These are phyloP conservation scores for Podospora conica DNA, from an alignment of 495 filamentous ascomycete genomes.

Conservation along the genomic window DNA sequence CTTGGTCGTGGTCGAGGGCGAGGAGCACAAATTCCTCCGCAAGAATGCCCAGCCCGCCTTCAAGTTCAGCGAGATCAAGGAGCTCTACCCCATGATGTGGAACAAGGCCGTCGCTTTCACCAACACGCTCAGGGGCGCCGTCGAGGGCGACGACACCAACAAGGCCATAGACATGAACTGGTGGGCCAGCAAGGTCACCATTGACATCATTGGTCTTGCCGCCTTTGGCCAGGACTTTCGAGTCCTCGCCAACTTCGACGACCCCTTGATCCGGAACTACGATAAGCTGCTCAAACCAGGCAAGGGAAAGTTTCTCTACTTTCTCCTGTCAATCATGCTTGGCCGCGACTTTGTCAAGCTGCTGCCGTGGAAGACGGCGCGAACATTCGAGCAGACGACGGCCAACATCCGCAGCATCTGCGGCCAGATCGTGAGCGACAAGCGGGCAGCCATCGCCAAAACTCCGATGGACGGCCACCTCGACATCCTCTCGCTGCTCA, in stretches of 20 bases:
- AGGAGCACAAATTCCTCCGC: slow-evolving; percentile 74
- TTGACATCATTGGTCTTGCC: slow-evolving; percentile 80
- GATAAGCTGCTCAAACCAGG: slow-evolving; percentile 45
- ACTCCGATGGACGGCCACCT: slow-evolving; percentile 43
- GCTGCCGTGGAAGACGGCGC: slow-evolving; percentile 60
- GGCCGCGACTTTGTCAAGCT: slow-evolving; percentile 41
- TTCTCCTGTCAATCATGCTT: slow-evolving; percentile 39
- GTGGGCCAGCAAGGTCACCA: slow-evolving; percentile 66
- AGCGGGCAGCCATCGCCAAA: slow-evolving; percentile 52
- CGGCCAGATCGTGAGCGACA: slow-evolving; percentile 56
- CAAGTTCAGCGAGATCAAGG: slow-evolving; percentile 75
- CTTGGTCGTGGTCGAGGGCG: slow-evolving; percentile 72
- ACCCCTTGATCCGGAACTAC: slow-evolving; percentile 61
- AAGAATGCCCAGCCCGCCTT: slow-evolving; percentile 80
- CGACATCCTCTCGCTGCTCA: slow-evolving; percentile 75
- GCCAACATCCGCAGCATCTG: slow-evolving; percentile 55
- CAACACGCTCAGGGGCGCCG: slow-evolving; percentile 22
- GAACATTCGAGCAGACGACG: slow-evolving; percentile 47
- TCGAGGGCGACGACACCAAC: slow-evolving; percentile 35
- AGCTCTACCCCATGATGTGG: slow-evolving; percentile 81
- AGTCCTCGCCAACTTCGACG: slow-evolving; percentile 55
- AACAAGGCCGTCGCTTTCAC: slow-evolving; percentile 44
- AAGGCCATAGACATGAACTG: slow-evolving; percentile 54
- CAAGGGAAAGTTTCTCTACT: slow-evolving; percentile 34
- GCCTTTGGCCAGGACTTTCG: slow-evolving; percentile 74